Evolutionary conservation across 169 alveolate genomes (phyloP), one percentile per base, ranked within the genome.

Genomic region (Eimeria falciformis): DNA sequence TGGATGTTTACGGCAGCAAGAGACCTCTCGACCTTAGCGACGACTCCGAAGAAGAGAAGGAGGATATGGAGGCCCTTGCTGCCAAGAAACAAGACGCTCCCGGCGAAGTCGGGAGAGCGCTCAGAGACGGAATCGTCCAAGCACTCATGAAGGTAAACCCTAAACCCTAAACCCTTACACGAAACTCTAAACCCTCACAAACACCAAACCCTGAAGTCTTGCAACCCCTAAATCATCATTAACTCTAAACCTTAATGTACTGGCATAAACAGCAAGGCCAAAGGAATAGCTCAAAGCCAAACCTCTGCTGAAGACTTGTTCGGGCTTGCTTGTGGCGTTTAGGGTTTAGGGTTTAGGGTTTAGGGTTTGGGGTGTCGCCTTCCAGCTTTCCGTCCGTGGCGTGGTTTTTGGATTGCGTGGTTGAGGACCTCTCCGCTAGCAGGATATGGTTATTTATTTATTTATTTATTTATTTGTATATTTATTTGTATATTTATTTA

Each of bases 261-360:
- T 5, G 40, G 12, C 77, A 14, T n/a, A 37, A 6, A 3, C 11
- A 66, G 6, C 43, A 25, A 45, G 18, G 27, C 46, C 77, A 4
- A 5, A 2, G 43, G 40, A 23, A 5, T 66, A 47, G 58, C 58
- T 6, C 58, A 9, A 14, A 6, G 6, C 58, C n/a, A n/a, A n/a
- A n/a, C n/a, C n/a, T n/a, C n/a, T n/a, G n/a, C n/a, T n/a, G 58
- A 25, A 66, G 12, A 2, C 14, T 17, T n/a, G 46, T 66, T 37
- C 5, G 77, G 45, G 27, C 27, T 66, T 25, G 77, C 21, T 37
- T 47, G 6, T 47, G 21, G 58, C 21, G 58, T 14, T 47, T 47
- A 47, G 58, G 58, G 58, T 66, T 66, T 66, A 66, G 77, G 77
- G 77, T 66, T 66, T 66, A 66, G 77, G 77, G 77, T 66, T 66